A percentile compares a stretch with the other conserved stretches of the same genome.
phyloP scores from a whole-genome alignment of 495 filamentous ascomycete genomes.

The Lasiosphaeria miniovina region DNA sequence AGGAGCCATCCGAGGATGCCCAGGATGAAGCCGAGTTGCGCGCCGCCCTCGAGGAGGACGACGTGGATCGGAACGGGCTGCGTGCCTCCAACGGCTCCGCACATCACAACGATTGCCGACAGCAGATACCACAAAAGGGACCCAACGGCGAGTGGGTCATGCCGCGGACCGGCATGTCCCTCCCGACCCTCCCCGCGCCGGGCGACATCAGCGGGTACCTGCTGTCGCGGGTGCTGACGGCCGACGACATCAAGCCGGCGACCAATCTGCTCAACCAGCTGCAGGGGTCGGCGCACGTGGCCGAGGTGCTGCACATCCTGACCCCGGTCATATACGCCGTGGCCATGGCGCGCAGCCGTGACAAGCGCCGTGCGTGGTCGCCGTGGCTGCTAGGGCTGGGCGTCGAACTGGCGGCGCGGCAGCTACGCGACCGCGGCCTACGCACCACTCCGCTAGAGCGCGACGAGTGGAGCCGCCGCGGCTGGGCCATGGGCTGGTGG shows the following conservation, averaged over 20 bases:
- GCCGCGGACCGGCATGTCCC: slow-evolving; percentile 82
- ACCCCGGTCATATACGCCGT: slow-evolving; percentile 86
- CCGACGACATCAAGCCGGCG: slow-evolving; percentile 93
- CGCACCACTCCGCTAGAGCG: slow-evolving; percentile 79
- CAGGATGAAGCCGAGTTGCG: slow-evolving; percentile 30
- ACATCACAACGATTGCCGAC: background rate
- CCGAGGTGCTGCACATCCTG: slow-evolving; percentile 87
- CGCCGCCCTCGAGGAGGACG: slow-evolving; percentile 26
- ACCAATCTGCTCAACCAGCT: slow-evolving; percentile 74
- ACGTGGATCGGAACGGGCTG: slow-evolving; percentile 11
- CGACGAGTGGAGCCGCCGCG: slow-evolving; percentile 80
- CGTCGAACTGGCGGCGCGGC: slow-evolving; percentile 82
- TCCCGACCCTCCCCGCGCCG: slow-evolving; percentile 76
- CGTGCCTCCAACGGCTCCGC: slow-evolving; percentile 10
- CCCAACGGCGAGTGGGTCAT: slow-evolving; percentile 74
- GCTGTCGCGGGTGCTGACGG: slow-evolving; percentile 84
- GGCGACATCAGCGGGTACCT: slow-evolving; percentile 81
- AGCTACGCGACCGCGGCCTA: slow-evolving; percentile 72
- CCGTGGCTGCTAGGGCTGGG: slow-evolving; percentile 88
- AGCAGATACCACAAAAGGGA: slow-evolving; percentile 14
- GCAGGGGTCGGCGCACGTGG: slow-evolving; percentile 66
- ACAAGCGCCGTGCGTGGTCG: slow-evolving; percentile 65
- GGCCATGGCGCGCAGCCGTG: slow-evolving; percentile 65
- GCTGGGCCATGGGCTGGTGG: slow-evolving; percentile 94
- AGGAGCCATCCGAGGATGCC: slow-evolving; percentile 47